Percentiles rank a stretch among this genome's conserved stretches.
These are phyloP conservation scores for Solanum bukasovii DNA, from an alignment of 257 asterid genomes.

Conservation along the genomic window DNA sequence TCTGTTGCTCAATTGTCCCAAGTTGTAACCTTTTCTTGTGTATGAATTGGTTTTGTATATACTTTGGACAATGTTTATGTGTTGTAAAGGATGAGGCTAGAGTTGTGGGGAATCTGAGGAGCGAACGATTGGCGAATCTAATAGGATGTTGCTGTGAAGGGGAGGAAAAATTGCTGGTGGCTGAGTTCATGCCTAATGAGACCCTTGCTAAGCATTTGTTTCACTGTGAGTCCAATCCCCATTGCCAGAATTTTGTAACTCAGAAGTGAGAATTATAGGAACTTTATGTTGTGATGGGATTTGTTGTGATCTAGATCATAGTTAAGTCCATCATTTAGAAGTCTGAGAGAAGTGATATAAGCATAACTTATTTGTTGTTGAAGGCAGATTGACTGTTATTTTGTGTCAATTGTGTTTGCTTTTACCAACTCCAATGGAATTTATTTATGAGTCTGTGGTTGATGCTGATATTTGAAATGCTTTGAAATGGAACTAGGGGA, in stretches of 20 bases:
- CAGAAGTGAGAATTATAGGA: not conserved
- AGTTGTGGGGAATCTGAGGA: slow-evolving; percentile 37
- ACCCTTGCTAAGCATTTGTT: slow-evolving; percentile 46
- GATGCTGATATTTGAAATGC: not conserved
- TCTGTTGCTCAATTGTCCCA: not conserved
- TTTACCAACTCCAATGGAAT: not conserved
- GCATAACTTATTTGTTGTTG: not conserved
- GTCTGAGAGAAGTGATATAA: not conserved
- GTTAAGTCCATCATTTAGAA: not conserved
- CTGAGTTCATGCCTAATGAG: slow-evolving; percentile 43
- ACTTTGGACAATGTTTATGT: not conserved
- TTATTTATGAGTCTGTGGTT: not conserved
- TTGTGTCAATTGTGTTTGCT: not conserved
- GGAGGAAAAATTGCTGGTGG: slow-evolving; percentile 37
- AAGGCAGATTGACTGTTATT: not conserved
- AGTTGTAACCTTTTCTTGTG: not conserved
- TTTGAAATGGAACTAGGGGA: slow-evolving; percentile 29
- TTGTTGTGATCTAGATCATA: not conserved
- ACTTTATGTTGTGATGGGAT: not conserved
- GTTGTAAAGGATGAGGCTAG: slow-evolving; percentile 30
- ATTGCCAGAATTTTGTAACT: not conserved
- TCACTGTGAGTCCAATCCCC: slow-evolving; percentile 26
- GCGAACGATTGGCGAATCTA: slow-evolving; percentile 33
- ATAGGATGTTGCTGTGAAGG: slow-evolving; percentile 35
- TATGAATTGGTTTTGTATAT: not conserved